These are phyloP conservation scores for Hypholoma sublateritium DNA, from an alignment of 768 basidiomycete genomes.

Conservation along the genomic window DNA sequence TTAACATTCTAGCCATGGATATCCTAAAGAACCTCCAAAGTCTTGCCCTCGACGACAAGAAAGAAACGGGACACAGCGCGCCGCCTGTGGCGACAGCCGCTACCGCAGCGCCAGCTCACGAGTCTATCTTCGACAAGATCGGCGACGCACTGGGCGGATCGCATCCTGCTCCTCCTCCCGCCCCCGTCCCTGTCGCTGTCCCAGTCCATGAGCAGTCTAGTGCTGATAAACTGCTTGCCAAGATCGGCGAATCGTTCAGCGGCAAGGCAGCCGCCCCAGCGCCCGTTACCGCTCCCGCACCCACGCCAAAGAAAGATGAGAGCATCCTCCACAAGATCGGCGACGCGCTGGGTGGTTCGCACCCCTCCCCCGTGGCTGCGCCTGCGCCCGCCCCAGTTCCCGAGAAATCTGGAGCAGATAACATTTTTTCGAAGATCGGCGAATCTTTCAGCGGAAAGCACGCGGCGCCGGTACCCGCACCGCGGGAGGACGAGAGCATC, in stretches of 20 bases:
- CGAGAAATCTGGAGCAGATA: background rate
- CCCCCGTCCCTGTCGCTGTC: background rate
- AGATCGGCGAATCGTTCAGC: slow-evolving; percentile 5
- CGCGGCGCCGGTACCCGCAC: background rate
- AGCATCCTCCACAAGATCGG: slow-evolving; percentile 12
- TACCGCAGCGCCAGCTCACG: background rate
- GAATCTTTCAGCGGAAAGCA: slow-evolving; percentile 1
- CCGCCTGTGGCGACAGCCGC: background rate
- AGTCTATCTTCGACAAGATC: slow-evolving; percentile 11
- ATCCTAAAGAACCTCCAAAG: slow-evolving; percentile 12
- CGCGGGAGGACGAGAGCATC: slow-evolving; percentile 9
- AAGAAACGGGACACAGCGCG: background rate
- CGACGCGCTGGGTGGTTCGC: slow-evolving; percentile 3
- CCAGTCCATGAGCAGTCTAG: background rate
- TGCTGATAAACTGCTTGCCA: slow-evolving; percentile 2
- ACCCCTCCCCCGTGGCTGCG: background rate
- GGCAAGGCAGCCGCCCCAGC: background rate
- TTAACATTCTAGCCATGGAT: slow-evolving; percentile 4
- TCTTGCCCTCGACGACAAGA: slow-evolving; percentile 3
- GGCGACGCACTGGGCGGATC: slow-evolving; percentile 6
- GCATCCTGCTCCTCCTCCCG: background rate
- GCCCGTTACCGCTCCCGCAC: background rate
- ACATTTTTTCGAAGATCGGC: slow-evolving; percentile 8
- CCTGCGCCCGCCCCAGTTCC: background rate
- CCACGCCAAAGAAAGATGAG: background rate